phyloP scores from a whole-genome alignment of 768 basidiomycete genomes.

The Serendipita sp. region DNA sequence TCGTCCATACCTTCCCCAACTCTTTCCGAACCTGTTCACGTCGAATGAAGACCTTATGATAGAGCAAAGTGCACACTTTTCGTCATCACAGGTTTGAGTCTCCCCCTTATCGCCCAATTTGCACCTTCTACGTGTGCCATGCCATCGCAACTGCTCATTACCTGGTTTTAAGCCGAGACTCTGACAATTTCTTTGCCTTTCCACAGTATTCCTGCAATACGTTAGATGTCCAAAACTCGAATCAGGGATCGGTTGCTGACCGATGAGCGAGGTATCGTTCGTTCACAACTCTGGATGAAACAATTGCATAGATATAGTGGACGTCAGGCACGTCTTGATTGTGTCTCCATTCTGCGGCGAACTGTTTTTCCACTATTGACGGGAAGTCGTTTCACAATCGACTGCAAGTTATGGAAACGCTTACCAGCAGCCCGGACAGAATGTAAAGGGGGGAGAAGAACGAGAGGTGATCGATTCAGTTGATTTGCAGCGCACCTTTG shows the following conservation, averaged over 20 bases:
- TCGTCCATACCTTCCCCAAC: slow-evolving; percentile 15
- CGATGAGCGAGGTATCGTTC: not conserved
- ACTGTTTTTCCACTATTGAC: not conserved
- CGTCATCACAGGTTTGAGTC: slow-evolving; percentile 29
- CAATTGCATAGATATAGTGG: not conserved
- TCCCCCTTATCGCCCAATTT: slow-evolving; percentile 32
- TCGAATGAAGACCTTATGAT: slow-evolving; percentile 46
- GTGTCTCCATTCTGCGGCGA: not conserved
- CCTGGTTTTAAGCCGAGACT: not conserved
- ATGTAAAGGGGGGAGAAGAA: not conserved
- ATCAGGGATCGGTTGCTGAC: not conserved
- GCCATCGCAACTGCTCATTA: slow-evolving; percentile 2
- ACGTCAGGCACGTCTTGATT: not conserved
- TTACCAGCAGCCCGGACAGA: not conserved
- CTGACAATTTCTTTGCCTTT: not conserved
- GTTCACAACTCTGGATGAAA: not conserved
- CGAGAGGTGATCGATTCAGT: not conserved
- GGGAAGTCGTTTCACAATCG: not conserved
- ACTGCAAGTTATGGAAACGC: not conserved
- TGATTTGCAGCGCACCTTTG: not conserved
- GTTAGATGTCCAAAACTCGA: not conserved
- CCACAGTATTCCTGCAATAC: not conserved
- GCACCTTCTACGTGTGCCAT: slow-evolving; percentile 1
- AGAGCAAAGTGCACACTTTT: slow-evolving; percentile 38
- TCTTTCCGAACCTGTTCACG: slow-evolving; percentile 37